Evolutionary conservation across 306 rosid genomes (phyloP), one percentile per base, ranked within the genome.

Genomic region (Cucurbita argyrosperma): DNA sequence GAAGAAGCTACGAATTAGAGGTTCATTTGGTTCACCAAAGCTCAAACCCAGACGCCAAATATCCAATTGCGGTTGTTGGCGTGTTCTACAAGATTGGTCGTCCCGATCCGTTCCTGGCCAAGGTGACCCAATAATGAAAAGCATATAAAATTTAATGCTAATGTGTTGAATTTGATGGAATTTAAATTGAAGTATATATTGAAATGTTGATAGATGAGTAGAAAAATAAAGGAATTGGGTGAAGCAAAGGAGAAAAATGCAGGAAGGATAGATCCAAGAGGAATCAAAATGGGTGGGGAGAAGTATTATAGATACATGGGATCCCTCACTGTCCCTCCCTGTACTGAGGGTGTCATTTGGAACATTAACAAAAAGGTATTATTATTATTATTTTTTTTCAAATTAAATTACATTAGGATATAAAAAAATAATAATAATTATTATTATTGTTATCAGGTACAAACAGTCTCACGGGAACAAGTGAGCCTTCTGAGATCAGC

Each of bases 21-120:
- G 69, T 87, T 4, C 97, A 90, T 60, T 75, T 87, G 89, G 90
- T 90, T 76, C 97, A 90, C 54, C 39, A 58, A 59, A 80, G 76
- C 59, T 18, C 23, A 62, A 68, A 77, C 45, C 50, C 47, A 67
- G 75, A 73, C 0, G 78, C 46, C 7, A 66, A 68, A 72, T 26
- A 42, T 7, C 85, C 68, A 4, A 51, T 61, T 1, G 92, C 87
- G 74, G 92, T 89, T 3, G 39, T 83, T 75, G 90, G 86, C 13
- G 50, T 83, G 42, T 18, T 91, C 16, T 91, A 76, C 61, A 82
- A 74, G 69, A 65, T 86, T 74, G 96, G 97, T 23, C 47, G 79
- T 76, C 62, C 96, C 7, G 53, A 67, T 6, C 7, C 72, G 45
- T 67, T 67, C 40, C 72, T 67, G 55, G 11, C 40, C 12, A 67